Evolutionary conservation across 177 flowering plant genomes (phyloP).

Genomic region (Tripterygium wilfordii): DNA sequence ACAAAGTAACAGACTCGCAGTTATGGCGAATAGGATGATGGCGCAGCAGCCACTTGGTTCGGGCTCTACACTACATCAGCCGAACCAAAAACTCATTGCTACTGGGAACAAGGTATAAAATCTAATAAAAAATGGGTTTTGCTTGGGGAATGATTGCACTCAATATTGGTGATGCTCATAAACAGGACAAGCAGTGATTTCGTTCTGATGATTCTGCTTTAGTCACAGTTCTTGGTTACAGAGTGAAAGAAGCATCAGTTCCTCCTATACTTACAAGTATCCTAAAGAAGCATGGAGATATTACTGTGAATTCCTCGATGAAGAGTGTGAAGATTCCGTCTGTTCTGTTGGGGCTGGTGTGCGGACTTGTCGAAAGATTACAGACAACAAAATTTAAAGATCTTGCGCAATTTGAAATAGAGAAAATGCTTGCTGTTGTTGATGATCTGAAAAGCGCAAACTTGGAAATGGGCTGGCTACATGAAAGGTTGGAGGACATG

Average conservation of each 20-base stretch:
- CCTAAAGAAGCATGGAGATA: slow-evolving; percentile 17
- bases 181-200: slow-evolving; percentile 1
- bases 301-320: slow-evolving; percentile 7
- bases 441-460: not conserved
- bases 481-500: slow-evolving; percentile 8
- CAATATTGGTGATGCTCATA: too few relatives aligned
- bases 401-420: not conserved
- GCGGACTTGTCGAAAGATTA: too few relatives aligned
- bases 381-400: too few relatives aligned
- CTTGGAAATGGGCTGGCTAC: slow-evolving; percentile 11
- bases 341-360: too few relatives aligned
- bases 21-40: too few relatives aligned
- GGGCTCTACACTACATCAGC: too few relatives aligned
- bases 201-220: not conserved
- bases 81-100: too few relatives aligned
- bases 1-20: too few relatives aligned
- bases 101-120: too few relatives aligned
- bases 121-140: too few relatives aligned
- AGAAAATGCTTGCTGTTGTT: not conserved
- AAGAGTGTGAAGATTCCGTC: not conserved
- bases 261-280: slow-evolving; percentile 3
- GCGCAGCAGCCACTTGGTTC: too few relatives aligned
- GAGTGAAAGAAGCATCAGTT: slow-evolving; percentile 7
- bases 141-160: too few relatives aligned
- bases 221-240: slow-evolving; percentile 8